phyloP scores from a whole-genome alignment of 805 yeast species.

The Zygotorulaspora florentina region DNA sequence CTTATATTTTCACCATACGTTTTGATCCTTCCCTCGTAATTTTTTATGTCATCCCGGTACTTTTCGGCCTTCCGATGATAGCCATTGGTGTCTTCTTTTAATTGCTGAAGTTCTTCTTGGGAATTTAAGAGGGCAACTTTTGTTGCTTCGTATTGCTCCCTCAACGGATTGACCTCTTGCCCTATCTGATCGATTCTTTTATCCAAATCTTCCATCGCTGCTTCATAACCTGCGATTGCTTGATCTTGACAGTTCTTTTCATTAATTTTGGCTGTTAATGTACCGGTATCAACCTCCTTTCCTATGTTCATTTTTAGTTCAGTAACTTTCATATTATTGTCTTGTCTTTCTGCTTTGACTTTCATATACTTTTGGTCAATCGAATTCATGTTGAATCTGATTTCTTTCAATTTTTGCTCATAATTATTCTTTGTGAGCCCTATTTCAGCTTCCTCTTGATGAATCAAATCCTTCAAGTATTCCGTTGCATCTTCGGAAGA shows the following conservation, averaged over 20 bases:
- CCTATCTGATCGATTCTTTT: slow-evolving; percentile 21
- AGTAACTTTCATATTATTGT: slow-evolving; percentile 27
- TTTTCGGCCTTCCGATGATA: slow-evolving; percentile 21
- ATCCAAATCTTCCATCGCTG: slow-evolving; percentile 26
- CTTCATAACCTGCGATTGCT: slow-evolving; percentile 24
- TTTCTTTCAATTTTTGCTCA: slow-evolving; percentile 6
- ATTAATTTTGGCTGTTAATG: slow-evolving; percentile 18
- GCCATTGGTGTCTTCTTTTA: slow-evolving; percentile 17
- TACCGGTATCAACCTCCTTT: slow-evolving; percentile 31
- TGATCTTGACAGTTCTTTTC: slow-evolving; percentile 26
- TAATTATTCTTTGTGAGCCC: slow-evolving; percentile 26
- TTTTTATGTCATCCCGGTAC: slow-evolving; percentile 25
- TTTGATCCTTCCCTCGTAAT: slow-evolving; percentile 22
- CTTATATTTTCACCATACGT: slow-evolving; percentile 17
- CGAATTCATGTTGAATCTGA: slow-evolving; percentile 8
- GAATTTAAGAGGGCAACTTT: slow-evolving; percentile 9
- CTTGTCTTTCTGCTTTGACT: slow-evolving; percentile 25
- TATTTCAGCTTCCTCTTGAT: slow-evolving; percentile 21
- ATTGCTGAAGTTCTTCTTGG: slow-evolving; percentile 13
- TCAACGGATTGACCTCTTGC: slow-evolving; percentile 19
- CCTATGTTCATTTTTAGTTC: slow-evolving; percentile 23
- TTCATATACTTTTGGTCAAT: slow-evolving; percentile 33
- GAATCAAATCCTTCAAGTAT: slow-evolving; percentile 23
- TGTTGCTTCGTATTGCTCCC: slow-evolving; percentile 17
- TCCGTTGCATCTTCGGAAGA: slow-evolving; percentile 20